Conservation (phyloP, 164 flowering plant species). For the Hamamelis virginiana region DNA sequence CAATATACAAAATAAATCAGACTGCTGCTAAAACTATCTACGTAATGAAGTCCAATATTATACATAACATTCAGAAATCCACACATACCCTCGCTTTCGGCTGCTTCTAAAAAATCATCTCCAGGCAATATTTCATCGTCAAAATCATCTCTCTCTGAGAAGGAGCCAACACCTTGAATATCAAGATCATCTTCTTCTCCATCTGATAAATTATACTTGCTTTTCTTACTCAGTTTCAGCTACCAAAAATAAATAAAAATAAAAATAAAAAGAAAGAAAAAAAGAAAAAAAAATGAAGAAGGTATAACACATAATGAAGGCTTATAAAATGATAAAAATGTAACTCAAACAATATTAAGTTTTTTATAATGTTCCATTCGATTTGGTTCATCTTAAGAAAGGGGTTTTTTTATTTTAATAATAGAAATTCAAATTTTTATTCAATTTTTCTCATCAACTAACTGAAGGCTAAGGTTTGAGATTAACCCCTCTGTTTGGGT, state of each 20-base stretch:
- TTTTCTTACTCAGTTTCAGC: slow-evolving; percentile 63
- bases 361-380: background rate
- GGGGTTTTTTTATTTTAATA: too few species aligned
- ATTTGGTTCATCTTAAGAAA: too few species aligned
- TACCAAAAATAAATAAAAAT: too few species aligned
- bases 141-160: slow-evolving; percentile 74
- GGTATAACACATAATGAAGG: background rate
- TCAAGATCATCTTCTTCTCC: slow-evolving; percentile 87
- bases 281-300: background rate
- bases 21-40: background rate
- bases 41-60: background rate
- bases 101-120: slow-evolving; percentile 36
- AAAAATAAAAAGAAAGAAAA: too few species aligned
- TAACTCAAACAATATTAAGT: background rate
- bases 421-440: too few species aligned
- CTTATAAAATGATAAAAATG: background rate
- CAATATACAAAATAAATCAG: too few species aligned
- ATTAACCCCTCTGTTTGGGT: too few species aligned
- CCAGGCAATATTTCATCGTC: slow-evolving; percentile 64
- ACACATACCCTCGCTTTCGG: slow-evolving; percentile 33
- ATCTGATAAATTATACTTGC: slow-evolving; percentile 82
- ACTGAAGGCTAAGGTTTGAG: too few species aligned
- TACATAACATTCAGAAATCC: background rate
- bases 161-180: slow-evolving; percentile 32
- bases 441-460: too few species aligned